phyloP scores from a whole-genome alignment of 768 basidiomycete genomes.

The Trametes cubensis region DNA sequence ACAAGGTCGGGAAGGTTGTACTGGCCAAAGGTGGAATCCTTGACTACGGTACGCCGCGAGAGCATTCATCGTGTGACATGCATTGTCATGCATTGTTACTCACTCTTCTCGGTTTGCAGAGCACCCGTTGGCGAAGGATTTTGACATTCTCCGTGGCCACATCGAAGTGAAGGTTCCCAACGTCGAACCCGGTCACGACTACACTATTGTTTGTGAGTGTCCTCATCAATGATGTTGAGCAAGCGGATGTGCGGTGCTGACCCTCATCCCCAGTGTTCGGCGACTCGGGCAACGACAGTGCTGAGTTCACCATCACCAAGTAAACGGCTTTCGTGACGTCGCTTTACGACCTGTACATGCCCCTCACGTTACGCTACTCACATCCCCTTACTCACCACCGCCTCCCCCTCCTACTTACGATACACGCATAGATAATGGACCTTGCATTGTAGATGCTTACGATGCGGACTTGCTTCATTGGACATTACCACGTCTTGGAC shows the following conservation, averaged over 20 bases:
- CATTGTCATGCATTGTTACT: background rate
- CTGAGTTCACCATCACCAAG: constrained; percentile 39
- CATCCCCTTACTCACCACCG: background rate
- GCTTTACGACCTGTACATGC: constrained; percentile 6
- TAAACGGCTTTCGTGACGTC: constrained; percentile 5
- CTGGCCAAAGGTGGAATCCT: constrained; percentile 35
- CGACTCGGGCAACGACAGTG: constrained; percentile 50
- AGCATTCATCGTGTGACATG: too few relatives aligned
- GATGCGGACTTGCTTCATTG: background rate
- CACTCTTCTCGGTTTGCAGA: constrained; percentile 22
- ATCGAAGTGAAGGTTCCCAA: constrained; percentile 43
- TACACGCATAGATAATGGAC: constrained; percentile 16
- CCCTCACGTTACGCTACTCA: constrained; percentile 13
- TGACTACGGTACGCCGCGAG: constrained; percentile 34
- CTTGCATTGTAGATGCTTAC: background rate
- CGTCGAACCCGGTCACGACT: constrained; percentile 36
- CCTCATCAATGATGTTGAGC: too few relatives aligned
- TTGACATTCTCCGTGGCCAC: constrained; percentile 40
- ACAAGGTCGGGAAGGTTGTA: constrained; percentile 32
- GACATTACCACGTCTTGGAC: background rate
- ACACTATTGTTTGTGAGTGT: constrained; percentile 48
- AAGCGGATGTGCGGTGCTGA: background rate
- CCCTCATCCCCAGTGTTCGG: constrained; percentile 43
- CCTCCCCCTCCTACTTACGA: background rate
- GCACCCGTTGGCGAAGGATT: constrained; percentile 38